Evolutionary conservation across 306 rosid genomes (phyloP).

Genomic region (Hylodesmum podocarpum): DNA sequence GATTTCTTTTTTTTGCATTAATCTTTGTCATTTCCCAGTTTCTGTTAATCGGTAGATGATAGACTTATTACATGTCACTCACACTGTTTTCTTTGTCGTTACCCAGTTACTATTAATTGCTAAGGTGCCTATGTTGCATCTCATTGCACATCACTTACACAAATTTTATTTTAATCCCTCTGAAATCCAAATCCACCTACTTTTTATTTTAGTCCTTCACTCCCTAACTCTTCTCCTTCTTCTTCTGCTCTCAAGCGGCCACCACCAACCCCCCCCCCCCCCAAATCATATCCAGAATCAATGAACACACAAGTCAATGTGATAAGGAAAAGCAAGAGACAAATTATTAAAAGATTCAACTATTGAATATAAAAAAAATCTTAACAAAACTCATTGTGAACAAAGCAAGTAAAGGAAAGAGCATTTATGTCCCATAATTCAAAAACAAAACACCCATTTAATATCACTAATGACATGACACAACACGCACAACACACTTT

Average conservation of each 20-base stretch:
- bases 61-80: background rate
- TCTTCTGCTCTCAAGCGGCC: background rate
- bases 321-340: background rate
- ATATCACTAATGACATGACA: background rate
- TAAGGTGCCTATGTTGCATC: no score
- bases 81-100: no score
- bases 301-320: background rate
- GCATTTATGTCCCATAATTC: background rate
- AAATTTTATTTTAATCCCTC: background rate
- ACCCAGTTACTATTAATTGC: no score
- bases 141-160: background rate
- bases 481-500: background rate
- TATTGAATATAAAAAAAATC: background rate
- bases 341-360: background rate
- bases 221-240: background rate
- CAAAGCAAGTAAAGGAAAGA: background rate
- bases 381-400: background rate
- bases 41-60: background rate
- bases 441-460: constrained; percentile 3
- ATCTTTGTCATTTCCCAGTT: background rate
- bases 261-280: background rate
- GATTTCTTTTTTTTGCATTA: background rate
- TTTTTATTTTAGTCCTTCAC: background rate
- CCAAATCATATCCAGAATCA: background rate
- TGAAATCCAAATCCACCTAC: background rate